Conservation (phyloP, 2,329 filamentous ascomycete species). For the Xylariomycetidae sp. region DNA sequence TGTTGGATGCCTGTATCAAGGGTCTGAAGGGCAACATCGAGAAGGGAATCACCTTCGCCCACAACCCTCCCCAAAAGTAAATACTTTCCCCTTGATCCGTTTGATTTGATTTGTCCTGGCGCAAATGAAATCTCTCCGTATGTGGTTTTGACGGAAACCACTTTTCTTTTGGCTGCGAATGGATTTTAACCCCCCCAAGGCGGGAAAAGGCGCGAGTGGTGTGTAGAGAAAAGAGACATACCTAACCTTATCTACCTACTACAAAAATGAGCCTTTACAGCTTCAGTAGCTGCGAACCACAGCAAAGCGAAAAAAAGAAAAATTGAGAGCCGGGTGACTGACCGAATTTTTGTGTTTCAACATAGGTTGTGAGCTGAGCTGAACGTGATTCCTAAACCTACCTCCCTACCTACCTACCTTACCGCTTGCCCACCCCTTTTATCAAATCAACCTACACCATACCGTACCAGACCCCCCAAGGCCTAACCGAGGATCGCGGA, state of each 20-base stretch:
- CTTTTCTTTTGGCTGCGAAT: no score
- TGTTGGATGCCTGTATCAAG: slow-evolving; percentile 69
- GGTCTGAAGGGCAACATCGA: slow-evolving; percentile 89
- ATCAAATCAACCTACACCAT: no score
- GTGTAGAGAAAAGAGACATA: slow-evolving; percentile 19
- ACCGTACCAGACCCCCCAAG: no score
- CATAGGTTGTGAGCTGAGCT: slow-evolving; percentile 28
- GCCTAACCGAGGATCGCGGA: no score
- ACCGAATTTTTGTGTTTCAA: slow-evolving; percentile 23
- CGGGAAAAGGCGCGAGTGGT: slow-evolving; percentile 11
- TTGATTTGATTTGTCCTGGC: slow-evolving; percentile 12
- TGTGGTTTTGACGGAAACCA: no score
- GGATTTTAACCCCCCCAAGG: no score
- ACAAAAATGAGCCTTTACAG: slow-evolving; percentile 5
- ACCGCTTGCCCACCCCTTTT: slow-evolving; percentile 1
- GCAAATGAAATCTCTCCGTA: no score
- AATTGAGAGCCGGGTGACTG: slow-evolving; percentile 19
- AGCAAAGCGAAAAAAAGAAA: slow-evolving; percentile 12
- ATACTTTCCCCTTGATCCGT: slow-evolving; percentile 32
- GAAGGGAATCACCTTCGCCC: slow-evolving; percentile 87
- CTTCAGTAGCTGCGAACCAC: no score
- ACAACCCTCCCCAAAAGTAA: slow-evolving; percentile 88
- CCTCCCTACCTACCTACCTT: slow-evolving; percentile 2
- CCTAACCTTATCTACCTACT: no score
- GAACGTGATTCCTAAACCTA: slow-evolving; percentile 10